These are phyloP conservation scores for Scytalidium sp. DNA, from an alignment of 2,329 filamentous ascomycete species.

Conservation along the genomic window DNA sequence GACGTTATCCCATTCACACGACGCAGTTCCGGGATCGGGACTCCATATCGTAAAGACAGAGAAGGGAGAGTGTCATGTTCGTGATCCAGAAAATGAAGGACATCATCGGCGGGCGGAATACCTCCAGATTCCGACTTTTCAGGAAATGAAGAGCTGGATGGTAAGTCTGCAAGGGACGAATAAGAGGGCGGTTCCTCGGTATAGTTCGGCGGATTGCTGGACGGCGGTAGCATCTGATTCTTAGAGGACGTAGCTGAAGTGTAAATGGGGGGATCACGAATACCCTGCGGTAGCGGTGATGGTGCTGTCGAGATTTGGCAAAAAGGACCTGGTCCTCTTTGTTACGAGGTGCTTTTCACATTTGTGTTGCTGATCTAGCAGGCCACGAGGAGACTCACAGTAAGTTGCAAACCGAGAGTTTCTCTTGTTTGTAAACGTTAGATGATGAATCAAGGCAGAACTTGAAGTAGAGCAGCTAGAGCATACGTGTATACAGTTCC, in stretches of 20 bases:
- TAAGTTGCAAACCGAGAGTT: constrained; percentile 35
- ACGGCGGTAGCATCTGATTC: constrained; percentile 20
- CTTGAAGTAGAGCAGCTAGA: constrained; percentile 1
- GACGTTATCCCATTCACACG: constrained; percentile 67
- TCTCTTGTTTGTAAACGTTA: constrained; percentile 11
- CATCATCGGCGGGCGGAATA: constrained; percentile 51
- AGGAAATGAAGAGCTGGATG: constrained; percentile 3
- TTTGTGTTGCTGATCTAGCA: background rate
- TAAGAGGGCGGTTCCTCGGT: constrained; percentile 23
- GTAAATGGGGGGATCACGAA: constrained; percentile 69
- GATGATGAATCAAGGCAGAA: background rate
- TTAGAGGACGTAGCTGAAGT: constrained; percentile 24
- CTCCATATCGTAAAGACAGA: constrained; percentile 67
- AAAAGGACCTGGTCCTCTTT: constrained; percentile 51
- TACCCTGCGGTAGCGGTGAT: constrained; percentile 59
- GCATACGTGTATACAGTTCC: constrained; percentile 62
- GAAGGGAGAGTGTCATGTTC: constrained; percentile 64
- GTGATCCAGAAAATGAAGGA: constrained; percentile 72
- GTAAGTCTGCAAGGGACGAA: constrained; percentile 12
- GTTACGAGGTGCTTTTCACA: constrained; percentile 7
- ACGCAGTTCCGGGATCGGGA: constrained; percentile 61
- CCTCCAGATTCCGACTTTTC: constrained; percentile 19
- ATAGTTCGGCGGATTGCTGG: constrained; percentile 36
- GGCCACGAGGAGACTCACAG: constrained; percentile 32
- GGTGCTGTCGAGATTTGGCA: constrained; percentile 69